phyloP scores from a whole-genome alignment of 208 protist genomes.

The Leptomonas seymouri region DNA sequence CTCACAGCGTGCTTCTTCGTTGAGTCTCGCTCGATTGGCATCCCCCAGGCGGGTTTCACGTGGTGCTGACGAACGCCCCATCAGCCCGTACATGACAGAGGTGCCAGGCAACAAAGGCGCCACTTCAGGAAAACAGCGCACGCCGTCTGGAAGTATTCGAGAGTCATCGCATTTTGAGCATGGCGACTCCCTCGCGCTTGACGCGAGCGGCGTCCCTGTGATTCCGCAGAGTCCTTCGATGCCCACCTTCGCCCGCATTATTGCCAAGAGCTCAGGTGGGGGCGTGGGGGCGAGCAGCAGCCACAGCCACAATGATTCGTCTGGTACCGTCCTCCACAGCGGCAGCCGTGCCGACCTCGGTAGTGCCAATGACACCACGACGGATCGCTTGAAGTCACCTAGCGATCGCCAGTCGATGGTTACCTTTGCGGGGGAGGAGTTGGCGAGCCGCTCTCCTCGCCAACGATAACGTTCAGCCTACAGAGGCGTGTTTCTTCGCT shows the following conservation, averaged over 20 bases:
- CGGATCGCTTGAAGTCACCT: background rate
- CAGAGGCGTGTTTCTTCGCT: background rate
- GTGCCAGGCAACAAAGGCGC: background rate
- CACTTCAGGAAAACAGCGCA: background rate
- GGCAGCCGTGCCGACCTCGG: conserved; percentile 5
- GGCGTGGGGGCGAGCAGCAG: background rate
- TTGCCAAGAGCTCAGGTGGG: background rate
- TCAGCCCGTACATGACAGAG: background rate
- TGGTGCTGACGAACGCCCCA: background rate
- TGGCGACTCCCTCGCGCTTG: background rate
- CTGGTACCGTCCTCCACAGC: background rate
- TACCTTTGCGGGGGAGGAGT: conserved; percentile 11
- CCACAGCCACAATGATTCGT: background rate
- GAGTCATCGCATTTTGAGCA: background rate
- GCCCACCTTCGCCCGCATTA: conserved; percentile 13
- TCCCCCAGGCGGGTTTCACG: background rate
- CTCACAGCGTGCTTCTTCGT: background rate
- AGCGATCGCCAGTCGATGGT: conserved; percentile 8
- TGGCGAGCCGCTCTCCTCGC: background rate
- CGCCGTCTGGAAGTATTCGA: background rate
- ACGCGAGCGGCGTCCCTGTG: background rate
- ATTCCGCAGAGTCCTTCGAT: background rate
- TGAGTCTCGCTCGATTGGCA: background rate
- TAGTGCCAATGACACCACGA: background rate
- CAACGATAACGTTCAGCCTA: background rate